Base-by-base conservation (phyloP, 768 basidiomycete species). In the Serendipita indica region DNA sequence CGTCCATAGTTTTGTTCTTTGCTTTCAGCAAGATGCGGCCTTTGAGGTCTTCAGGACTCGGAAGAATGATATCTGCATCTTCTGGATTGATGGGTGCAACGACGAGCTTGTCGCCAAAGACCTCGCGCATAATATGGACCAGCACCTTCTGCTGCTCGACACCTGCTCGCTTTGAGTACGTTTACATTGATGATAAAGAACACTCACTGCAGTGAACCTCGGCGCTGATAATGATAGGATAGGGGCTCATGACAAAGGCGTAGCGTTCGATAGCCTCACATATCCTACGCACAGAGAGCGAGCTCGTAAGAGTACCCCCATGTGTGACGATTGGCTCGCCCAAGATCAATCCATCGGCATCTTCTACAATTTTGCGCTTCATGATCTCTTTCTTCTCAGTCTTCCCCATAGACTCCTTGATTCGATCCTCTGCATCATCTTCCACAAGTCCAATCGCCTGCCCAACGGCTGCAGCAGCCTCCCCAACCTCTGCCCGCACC, bases 171-270 rank as follows among this genome's bases (percentile, higher is more conserved):
- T 54, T 16, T 16, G 49, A 54, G 43, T 13, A 46, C 10, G 22
- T n/a, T 25, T 30, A 27, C 20, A 27, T 5, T 6, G 5, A 54
- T 7, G 3, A n/a, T 5, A 30, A 22, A 54, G 4, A 54, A 3
- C 49, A 27, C 49, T 16, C 60, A 0, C 78, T 74, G 68, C 90
- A 94, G 66, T 94, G 92, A 1, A 93, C 78, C 71, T 98, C 93
- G 12, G 90, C 88, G 2, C 89, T 93, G 59, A 98, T 85, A 65
- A 98, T 81, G 66, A 98, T 74, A 1, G 93, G 93, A 65, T 91
- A 96, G 0, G 89, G 88, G 0, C 89, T 92, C 0, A 86, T 79
- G 39, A 87, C 81, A 66, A 97, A 97, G 0, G 85, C 92, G 66
- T 98, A 98, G 70, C 86, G 87, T 20, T 75, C 74, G 66, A 97